These are phyloP conservation scores for Phytophthora chlamydospora DNA, from an alignment of 352 stramenopile genomes.

Conservation along the genomic window DNA sequence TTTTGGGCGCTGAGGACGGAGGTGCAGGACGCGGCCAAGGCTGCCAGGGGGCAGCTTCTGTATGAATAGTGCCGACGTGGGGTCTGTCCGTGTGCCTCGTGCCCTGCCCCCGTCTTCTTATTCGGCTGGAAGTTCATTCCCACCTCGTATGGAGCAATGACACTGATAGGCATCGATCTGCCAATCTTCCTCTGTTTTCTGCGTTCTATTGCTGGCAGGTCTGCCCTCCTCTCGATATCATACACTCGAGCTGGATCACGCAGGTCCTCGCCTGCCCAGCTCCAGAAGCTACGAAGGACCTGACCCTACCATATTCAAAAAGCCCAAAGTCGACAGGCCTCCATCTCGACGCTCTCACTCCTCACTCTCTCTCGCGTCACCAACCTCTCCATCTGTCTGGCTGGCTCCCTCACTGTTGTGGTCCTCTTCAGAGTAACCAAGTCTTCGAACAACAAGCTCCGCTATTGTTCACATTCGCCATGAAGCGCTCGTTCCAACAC, in stretches of 20 bases:
- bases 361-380: constrained; percentile 40
- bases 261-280: constrained; percentile 10
- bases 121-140: constrained; percentile 9
- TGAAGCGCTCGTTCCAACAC: constrained; percentile 60
- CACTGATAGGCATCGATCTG: constrained; percentile 22
- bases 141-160: background rate
- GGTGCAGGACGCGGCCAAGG: constrained; percentile 15
- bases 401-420: constrained; percentile 17
- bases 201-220: constrained; percentile 39
- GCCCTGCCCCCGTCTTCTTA: constrained; percentile 26
- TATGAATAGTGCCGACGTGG: constrained; percentile 28
- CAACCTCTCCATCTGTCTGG: constrained; percentile 45
- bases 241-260: constrained; percentile 11
- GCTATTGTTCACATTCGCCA: constrained; percentile 25
- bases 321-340: constrained; percentile 34
- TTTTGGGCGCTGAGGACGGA: constrained; percentile 12
- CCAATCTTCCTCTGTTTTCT: constrained; percentile 36
- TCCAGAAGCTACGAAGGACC: constrained; percentile 32
- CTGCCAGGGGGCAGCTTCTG: background rate
- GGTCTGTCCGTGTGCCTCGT: constrained; percentile 9
- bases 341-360: constrained; percentile 40
- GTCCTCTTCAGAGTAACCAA: constrained; percentile 9
- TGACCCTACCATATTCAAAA: constrained; percentile 39
- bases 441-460: constrained; percentile 23
- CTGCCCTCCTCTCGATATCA: background rate